Evolutionary conservation across 164 flowering plant genomes (phyloP).

Genomic region (Amborella trichopoda): DNA sequence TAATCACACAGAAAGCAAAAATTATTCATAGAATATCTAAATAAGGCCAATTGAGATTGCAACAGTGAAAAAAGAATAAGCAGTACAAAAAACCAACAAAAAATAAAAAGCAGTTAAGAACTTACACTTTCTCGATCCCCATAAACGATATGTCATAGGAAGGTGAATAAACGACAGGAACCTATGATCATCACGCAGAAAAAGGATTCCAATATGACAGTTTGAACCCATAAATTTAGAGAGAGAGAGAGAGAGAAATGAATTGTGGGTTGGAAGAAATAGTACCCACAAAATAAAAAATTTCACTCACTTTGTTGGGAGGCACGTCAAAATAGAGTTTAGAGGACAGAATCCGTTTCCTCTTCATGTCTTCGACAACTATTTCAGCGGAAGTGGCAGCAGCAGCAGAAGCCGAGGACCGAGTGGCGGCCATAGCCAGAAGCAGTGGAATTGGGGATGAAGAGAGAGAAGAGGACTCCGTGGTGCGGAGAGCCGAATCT

Average conservation of each 20-base stretch:
- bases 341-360: slow-evolving; percentile 58
- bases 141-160: slow-evolving; percentile 64
- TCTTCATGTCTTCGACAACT: slow-evolving; percentile 28
- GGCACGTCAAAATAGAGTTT: slow-evolving; percentile 79
- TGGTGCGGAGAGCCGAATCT: too few relatives aligned
- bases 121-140: slow-evolving; percentile 88
- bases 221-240: background rate
- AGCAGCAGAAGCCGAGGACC: slow-evolving; percentile 6
- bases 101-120: background rate
- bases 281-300: too few relatives aligned
- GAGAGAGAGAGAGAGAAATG: too few relatives aligned
- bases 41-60: background rate
- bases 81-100: background rate
- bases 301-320: slow-evolving; percentile 41
- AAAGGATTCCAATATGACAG: background rate
- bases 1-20: background rate
- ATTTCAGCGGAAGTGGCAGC: slow-evolving; percentile 9
- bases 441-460: too few relatives aligned
- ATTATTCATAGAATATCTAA: background rate
- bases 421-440: too few relatives aligned
- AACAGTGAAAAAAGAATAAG: background rate
- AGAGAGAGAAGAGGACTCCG: too few relatives aligned
- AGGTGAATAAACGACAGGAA: slow-evolving; percentile 68
- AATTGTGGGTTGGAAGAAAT: too few relatives aligned
- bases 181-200: slow-evolving; percentile 22